These are phyloP conservation scores for Fusarium armeniacum DNA, from an alignment of 2,329 filamentous ascomycete genomes.

Conservation along the genomic window DNA sequence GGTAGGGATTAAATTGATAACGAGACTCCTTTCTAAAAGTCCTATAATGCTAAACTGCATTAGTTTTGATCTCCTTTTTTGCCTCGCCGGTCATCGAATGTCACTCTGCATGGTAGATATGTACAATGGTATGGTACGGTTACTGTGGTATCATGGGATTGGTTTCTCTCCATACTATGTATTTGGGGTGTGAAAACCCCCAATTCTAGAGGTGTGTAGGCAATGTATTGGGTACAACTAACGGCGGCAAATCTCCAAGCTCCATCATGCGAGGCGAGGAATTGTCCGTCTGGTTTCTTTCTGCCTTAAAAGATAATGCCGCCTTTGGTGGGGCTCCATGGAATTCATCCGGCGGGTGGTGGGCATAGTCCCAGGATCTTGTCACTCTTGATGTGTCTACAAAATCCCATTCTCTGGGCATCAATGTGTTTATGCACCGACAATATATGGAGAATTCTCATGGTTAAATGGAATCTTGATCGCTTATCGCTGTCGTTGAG, in stretches of 20 bases:
- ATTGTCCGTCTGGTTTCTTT: constrained; percentile 10
- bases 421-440: not conserved
- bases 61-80: constrained; percentile 5
- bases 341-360: constrained; percentile 49
- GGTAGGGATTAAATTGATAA: constrained; percentile 41
- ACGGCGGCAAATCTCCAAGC: constrained; percentile 30
- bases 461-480: constrained; percentile 30
- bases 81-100: constrained; percentile 19
- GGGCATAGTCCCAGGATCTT: constrained; percentile 12
- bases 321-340: constrained; percentile 44
- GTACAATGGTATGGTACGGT: not conserved
- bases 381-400: constrained; percentile 4
- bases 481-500: constrained; percentile 26
- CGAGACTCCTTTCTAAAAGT: constrained; percentile 35
- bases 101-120: constrained; percentile 14
- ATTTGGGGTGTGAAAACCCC: constrained; percentile 21
- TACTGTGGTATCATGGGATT: constrained; percentile 39
- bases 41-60: constrained; percentile 8
- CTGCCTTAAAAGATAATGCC: constrained; percentile 35
- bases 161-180: constrained; percentile 4
- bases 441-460: not conserved
- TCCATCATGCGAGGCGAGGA: constrained; percentile 24
- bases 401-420: not conserved
- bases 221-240: constrained; percentile 23
- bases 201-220: constrained; percentile 20